A percentile compares a stretch with the other conserved stretches of the same genome.
Evolutionary conservation across 2,329 filamentous ascomycete genomes (phyloP).

Genomic region (Botrytis fabae): DNA sequence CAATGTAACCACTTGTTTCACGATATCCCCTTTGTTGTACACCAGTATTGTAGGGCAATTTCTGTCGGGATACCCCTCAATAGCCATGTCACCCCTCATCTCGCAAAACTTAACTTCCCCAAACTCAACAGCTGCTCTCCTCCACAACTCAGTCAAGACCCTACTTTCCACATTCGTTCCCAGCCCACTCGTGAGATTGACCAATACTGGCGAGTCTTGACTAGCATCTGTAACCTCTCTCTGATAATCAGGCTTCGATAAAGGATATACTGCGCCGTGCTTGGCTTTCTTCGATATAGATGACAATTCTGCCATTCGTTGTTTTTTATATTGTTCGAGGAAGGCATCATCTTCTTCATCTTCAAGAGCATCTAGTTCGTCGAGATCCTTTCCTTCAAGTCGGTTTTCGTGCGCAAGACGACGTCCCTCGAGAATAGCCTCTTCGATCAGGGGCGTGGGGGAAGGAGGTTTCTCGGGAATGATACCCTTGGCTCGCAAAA

Average conservation of each 20-base stretch:
- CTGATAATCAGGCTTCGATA: slow-evolving; percentile 92
- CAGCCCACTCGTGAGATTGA: slow-evolving; percentile 77
- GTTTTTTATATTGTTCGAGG: slow-evolving; percentile 81
- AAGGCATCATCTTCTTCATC: slow-evolving; percentile 95
- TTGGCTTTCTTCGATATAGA: slow-evolving; percentile 73
- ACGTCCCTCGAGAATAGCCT: slow-evolving; percentile 83
- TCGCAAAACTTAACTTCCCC: slow-evolving; percentile 98
- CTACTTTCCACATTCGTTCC: slow-evolving; percentile 84
- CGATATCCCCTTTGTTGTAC: slow-evolving; percentile 90
- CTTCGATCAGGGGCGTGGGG: slow-evolving; percentile 92
- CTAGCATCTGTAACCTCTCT: slow-evolving; percentile 91
- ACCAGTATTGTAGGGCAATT: slow-evolving; percentile 94
- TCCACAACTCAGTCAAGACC: slow-evolving; percentile 82
- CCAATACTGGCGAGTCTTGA: slow-evolving; percentile 65
- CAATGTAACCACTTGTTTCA: slow-evolving; percentile 88
- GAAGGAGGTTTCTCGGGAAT: slow-evolving; percentile 98
- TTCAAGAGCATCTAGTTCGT: slow-evolving; percentile 90
- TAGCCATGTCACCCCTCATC: slow-evolving; percentile 87
- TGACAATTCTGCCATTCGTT: slow-evolving; percentile 81
- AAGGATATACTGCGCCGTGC: slow-evolving; percentile 87
- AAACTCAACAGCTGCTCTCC: slow-evolving; percentile 78
- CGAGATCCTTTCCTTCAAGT: slow-evolving; percentile 89
- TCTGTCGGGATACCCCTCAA: slow-evolving; percentile 91
- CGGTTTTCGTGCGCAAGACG: slow-evolving; percentile 87
- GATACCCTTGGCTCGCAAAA: slow-evolving; percentile 91